Conservation (phyloP, 148 eudicot genomes). For the Nepenthes mirabilis region DNA sequence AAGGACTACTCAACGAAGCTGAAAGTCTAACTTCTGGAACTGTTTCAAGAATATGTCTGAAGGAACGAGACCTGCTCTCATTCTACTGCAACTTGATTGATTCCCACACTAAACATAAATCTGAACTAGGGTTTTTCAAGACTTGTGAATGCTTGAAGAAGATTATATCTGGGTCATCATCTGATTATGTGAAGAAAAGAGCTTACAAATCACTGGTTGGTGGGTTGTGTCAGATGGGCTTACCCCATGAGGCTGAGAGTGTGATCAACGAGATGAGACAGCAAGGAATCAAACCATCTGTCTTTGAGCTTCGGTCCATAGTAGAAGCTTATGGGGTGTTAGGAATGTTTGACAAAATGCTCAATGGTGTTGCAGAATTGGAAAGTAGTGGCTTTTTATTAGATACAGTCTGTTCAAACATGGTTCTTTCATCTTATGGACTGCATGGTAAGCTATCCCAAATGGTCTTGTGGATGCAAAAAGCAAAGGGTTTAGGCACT, state of each 20-base stretch:
- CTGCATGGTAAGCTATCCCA: slow-evolving; percentile 31
- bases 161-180: slow-evolving; percentile 26
- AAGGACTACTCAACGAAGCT: slow-evolving; percentile 33
- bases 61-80: slow-evolving; percentile 43
- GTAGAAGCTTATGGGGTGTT: slow-evolving; percentile 63
- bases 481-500: slow-evolving; percentile 24
- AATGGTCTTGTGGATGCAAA: slow-evolving; percentile 56
- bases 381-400: slow-evolving; percentile 36
- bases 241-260: slow-evolving; percentile 48
- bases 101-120: slow-evolving; percentile 37
- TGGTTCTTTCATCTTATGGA: slow-evolving; percentile 76
- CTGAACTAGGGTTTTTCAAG: slow-evolving; percentile 29
- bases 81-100: slow-evolving; percentile 54
- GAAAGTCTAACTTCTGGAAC: slow-evolving; percentile 32
- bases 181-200: slow-evolving; percentile 19
- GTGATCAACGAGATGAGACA: slow-evolving; percentile 39
- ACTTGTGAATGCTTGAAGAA: slow-evolving; percentile 20
- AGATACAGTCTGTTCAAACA: slow-evolving; percentile 64
- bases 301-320: slow-evolving; percentile 47
- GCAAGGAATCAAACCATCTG: slow-evolving; percentile 39
- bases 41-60: slow-evolving; percentile 19
- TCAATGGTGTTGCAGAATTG: slow-evolving; percentile 37
- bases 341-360: slow-evolving; percentile 61
- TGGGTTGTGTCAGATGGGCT: slow-evolving; percentile 51
- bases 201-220: slow-evolving; percentile 38